These are phyloP conservation scores for Labyrinthula sp. DNA, from an alignment of 352 stramenopile species.

Conservation along the genomic window DNA sequence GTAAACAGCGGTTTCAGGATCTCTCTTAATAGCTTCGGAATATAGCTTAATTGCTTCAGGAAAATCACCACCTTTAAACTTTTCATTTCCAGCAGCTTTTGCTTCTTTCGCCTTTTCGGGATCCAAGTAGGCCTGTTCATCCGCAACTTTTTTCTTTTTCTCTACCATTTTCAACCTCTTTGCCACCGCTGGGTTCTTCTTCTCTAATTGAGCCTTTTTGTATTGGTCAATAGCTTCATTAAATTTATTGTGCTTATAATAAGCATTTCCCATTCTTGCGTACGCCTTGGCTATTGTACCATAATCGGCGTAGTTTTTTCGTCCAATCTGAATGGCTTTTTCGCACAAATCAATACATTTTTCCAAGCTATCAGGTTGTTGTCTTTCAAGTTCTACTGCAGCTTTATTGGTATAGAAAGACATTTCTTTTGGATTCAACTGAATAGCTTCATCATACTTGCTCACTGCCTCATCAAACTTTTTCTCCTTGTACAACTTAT, in stretches of 20 bases:
- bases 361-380: constrained; percentile 78
- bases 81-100: constrained; percentile 93
- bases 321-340: constrained; percentile 82
- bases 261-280: constrained; percentile 78
- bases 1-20: constrained; percentile 87
- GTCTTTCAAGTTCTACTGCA: constrained; percentile 84
- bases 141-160: constrained; percentile 57
- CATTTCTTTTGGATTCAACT: constrained; percentile 80
- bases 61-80: constrained; percentile 86
- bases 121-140: constrained; percentile 78
- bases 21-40: constrained; percentile 93
- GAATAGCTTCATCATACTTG: constrained; percentile 83
- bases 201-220: constrained; percentile 41
- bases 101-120: constrained; percentile 82
- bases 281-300: constrained; percentile 56
- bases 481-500: constrained; percentile 89
- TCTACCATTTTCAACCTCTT: constrained; percentile 80
- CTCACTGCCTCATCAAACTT: constrained; percentile 72
- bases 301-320: constrained; percentile 74
- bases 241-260: constrained; percentile 77
- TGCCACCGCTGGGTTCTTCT: constrained; percentile 42
- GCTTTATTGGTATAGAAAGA: constrained; percentile 89
- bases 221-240: constrained; percentile 56
- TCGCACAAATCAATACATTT: constrained; percentile 58
- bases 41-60: constrained; percentile 69